These are phyloP conservation scores for Mycena pura DNA, from an alignment of 768 basidiomycete species.

Conservation along the genomic window DNA sequence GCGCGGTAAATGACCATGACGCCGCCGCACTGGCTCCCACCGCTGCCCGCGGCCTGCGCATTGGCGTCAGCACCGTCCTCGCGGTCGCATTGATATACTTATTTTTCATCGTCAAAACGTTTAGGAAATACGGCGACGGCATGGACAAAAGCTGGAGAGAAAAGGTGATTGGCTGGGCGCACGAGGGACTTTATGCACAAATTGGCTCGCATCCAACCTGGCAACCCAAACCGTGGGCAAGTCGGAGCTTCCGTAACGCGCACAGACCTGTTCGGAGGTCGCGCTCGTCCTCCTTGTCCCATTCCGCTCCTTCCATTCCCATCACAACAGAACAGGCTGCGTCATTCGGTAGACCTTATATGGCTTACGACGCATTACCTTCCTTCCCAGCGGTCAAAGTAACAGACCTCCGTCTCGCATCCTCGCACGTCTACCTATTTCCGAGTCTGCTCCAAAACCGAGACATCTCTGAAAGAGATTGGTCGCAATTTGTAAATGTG, in stretches of 20 bases:
- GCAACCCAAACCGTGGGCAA: not conserved
- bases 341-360: not conserved
- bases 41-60: conserved; percentile 46
- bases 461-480: not conserved
- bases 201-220: not conserved
- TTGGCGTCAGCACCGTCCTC: conserved; percentile 48
- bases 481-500: conserved; percentile 3
- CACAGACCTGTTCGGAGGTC: not conserved
- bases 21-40: conserved; percentile 32
- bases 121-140: conserved; percentile 47
- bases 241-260: not conserved
- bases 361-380: not conserved
- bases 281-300: too few relatives aligned
- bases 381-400: conserved; percentile 8
- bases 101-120: conserved; percentile 48
- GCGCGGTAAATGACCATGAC: conserved; percentile 37
- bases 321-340: too few relatives aligned
- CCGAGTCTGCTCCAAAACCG: not conserved
- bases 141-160: conserved; percentile 17
- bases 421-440: not conserved
- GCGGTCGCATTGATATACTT: conserved; percentile 52
- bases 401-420: not conserved
- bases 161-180: conserved; percentile 8
- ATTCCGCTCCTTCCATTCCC: too few relatives aligned
- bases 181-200: not conserved